These are phyloP conservation scores for Hirschioporus abietinus DNA, from an alignment of 768 basidiomycete genomes.

Conservation along the genomic window DNA sequence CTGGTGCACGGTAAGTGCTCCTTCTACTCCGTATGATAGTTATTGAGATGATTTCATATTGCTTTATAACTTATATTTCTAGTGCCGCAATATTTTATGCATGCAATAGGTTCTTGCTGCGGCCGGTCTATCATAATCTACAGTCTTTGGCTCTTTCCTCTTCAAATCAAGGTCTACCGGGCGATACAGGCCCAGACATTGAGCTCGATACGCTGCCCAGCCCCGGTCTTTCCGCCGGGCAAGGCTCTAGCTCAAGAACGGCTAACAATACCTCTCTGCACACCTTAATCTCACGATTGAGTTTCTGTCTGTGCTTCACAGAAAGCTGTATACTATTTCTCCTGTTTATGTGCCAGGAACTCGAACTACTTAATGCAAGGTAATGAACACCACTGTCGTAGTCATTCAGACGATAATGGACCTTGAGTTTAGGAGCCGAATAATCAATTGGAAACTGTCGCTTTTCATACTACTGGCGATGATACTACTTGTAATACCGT, in stretches of 20 bases:
- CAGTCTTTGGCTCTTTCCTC: constrained; percentile 28
- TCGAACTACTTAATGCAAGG: constrained; percentile 48
- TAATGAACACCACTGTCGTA: constrained; percentile 18
- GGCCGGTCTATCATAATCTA: constrained; percentile 55
- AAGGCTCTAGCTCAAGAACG: constrained; percentile 6
- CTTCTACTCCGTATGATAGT: neutral
- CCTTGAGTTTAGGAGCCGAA: constrained; percentile 39
- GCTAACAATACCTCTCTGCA: constrained; percentile 34
- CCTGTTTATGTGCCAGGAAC: constrained; percentile 67
- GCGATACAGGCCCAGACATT: constrained; percentile 21
- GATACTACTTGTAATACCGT: constrained; percentile 63
- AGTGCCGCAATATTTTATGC: constrained; percentile 51
- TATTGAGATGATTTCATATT: neutral
- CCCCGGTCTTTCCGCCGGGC: constrained; percentile 13
- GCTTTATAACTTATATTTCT: neutral
- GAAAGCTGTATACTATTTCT: constrained; percentile 71
- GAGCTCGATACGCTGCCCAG: constrained; percentile 36
- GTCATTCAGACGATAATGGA: neutral
- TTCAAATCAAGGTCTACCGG: constrained; percentile 23
- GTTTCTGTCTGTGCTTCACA: constrained; percentile 69
- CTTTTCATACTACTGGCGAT: constrained; percentile 52
- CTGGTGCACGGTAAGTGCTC: neutral
- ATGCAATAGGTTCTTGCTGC: constrained; percentile 55
- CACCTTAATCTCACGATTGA: constrained; percentile 46
- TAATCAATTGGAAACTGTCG: constrained; percentile 65